Evolutionary conservation across 2,329 filamentous ascomycete genomes (phyloP), one percentile per base, ranked within the genome.

Genomic region (Proliferodiscus dingleyae): DNA sequence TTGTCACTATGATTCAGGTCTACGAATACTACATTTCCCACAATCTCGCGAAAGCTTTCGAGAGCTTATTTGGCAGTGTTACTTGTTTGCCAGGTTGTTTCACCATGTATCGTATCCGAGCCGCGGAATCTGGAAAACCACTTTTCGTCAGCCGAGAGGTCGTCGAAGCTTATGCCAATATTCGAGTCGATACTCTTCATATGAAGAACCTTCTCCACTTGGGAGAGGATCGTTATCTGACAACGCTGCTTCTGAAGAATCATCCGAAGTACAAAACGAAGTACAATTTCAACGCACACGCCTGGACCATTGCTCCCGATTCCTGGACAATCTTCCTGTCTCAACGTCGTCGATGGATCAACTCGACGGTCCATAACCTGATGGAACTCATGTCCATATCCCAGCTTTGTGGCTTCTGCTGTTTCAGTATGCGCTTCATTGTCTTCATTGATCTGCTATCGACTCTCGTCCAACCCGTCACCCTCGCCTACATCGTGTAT

Each of bases 1-100:
- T 94, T 62, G 81, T 95, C 56, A 98, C 93, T 41, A 97, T 97
- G 91, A 98, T 98, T 65, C 93, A 98, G 69, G 91, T 98, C 26
- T 98, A 97, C 74, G 91, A 98, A 69, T 98, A 98, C 76, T 98
- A 90, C 73, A 98, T 98, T 61, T 97, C 91, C 41, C 91, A 98
- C 74, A 95, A 97, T 66, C 71, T 98, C 57, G 84, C 87, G 58
- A 97, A 98, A 71, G 93, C 91, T 10, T 98, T 98, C 66, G 91
- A 97, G 69, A 93, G 87, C 70, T 76, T 98, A 60, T 98, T 98
- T 64, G 93, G 91, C 47, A 95, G 88, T 56, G 91, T 98, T 58
- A 98, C 93, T 41, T 98, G 93, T 77, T 75, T 98, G 64, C 93
- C 93, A 19, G 93, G 93, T 73, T 98, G 93, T 79, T 98, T 97